These are phyloP conservation scores for Luzula sylvatica DNA, from an alignment of 176 grass and related monocot genomes.

Conservation along the genomic window DNA sequence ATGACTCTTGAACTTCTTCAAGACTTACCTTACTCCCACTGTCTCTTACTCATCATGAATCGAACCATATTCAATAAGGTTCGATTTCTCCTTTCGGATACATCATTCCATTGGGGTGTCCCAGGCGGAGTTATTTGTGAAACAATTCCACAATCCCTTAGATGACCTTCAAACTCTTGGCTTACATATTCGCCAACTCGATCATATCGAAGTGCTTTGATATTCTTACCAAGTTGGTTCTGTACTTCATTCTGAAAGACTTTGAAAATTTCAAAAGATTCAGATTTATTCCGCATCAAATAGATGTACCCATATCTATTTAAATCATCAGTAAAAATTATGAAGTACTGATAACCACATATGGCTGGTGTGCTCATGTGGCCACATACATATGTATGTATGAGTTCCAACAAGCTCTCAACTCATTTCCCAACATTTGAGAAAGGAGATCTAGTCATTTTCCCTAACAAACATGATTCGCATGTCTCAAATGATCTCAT, in stretches of 20 bases:
- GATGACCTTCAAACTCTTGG: not conserved
- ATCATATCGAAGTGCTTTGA: not conserved
- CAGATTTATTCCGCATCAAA: no score
- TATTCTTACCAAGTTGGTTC: no score
- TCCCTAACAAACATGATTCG: no score
- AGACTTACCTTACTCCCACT: not conserved
- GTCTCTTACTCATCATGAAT: not conserved
- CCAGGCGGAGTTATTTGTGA: no score
- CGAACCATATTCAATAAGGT: no score
- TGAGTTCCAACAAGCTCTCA: not conserved
- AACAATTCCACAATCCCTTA: not conserved
- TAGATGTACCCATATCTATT: not conserved
- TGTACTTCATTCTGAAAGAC: no score
- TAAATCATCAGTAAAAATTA: not conserved
- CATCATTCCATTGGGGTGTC: no score
- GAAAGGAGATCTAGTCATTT: no score
- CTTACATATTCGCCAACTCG: not conserved
- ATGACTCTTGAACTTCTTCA: not conserved
- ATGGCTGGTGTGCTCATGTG: not conserved
- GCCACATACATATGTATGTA: not conserved
- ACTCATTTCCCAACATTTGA: no score
- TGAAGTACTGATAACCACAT: not conserved
- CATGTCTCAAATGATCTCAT: no score
- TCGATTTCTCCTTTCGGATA: no score
- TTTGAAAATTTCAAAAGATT: no score